These are phyloP conservation scores for Cladosporium sp. DNA, from an alignment of 2,329 filamentous ascomycete genomes.

Conservation along the genomic window DNA sequence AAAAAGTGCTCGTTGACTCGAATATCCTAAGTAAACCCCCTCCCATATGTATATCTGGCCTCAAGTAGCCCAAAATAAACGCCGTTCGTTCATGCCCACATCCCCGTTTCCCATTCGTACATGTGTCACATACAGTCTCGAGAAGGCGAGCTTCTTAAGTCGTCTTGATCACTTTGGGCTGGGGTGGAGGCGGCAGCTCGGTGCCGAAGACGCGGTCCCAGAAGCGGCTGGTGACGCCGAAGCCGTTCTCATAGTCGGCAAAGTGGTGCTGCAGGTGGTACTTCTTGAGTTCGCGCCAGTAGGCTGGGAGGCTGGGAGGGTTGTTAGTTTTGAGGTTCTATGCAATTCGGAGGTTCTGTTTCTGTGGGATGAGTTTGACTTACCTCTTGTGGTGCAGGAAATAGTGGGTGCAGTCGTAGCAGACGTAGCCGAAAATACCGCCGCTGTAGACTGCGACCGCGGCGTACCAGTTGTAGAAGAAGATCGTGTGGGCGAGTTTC, in stretches of 20 bases:
- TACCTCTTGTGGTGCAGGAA: constrained; percentile 93
- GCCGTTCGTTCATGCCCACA: background rate
- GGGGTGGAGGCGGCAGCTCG: constrained; percentile 61
- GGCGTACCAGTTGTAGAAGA: constrained; percentile 82
- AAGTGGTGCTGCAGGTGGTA: constrained; percentile 98
- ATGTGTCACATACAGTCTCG: background rate
- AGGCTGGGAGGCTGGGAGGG: constrained; percentile 66
- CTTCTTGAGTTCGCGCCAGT: constrained; percentile 93
- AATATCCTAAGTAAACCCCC: background rate
- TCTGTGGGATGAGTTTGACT: constrained; percentile 35
- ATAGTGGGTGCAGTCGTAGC: constrained; percentile 97
- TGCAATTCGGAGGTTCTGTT: background rate
- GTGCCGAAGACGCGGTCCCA: constrained; percentile 95
- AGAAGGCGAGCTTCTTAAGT: background rate
- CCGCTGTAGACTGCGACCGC: constrained; percentile 80
- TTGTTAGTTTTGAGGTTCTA: constrained; percentile 19
- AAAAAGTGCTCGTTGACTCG: background rate
- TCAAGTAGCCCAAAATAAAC: background rate
- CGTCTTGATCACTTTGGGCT: constrained; percentile 52
- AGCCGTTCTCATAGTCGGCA: constrained; percentile 95
- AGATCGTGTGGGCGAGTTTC: constrained; percentile 79
- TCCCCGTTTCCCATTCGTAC: background rate
- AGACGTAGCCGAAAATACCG: constrained; percentile 91
- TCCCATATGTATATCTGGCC: background rate
- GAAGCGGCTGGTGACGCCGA: constrained; percentile 93